These are phyloP conservation scores for Raffaelea ambrosiae DNA, from an alignment of 2,329 filamentous ascomycete genomes.

Conservation along the genomic window DNA sequence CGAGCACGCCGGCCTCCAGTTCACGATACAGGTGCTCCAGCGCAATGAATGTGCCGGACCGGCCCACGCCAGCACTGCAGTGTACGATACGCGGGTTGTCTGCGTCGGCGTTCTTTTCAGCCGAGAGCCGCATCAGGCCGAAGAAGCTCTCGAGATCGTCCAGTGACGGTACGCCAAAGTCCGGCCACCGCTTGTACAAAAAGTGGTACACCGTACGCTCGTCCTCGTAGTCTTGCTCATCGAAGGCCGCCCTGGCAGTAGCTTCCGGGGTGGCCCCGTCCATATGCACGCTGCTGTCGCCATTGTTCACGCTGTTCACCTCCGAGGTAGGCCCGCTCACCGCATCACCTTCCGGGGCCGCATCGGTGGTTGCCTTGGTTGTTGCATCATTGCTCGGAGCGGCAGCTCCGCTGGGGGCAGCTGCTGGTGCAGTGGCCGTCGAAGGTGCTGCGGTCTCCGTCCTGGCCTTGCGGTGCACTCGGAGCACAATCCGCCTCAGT, in stretches of 20 bases:
- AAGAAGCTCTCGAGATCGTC: slow-evolving; percentile 61
- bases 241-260: not conserved
- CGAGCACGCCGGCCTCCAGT: slow-evolving; percentile 64
- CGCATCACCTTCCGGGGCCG: not conserved
- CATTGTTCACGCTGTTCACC: not conserved
- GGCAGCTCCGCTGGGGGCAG: not conserved
- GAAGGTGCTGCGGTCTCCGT: not conserved
- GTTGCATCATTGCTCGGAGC: too few species aligned
- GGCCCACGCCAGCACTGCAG: slow-evolving; percentile 86
- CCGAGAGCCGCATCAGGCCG: slow-evolving; percentile 59
- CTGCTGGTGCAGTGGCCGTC: not conserved
- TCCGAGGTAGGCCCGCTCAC: not conserved
- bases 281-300: not conserved
- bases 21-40: slow-evolving; percentile 87
- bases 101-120: slow-evolving; percentile 43
- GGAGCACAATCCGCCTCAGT: slow-evolving; percentile 62
- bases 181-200: slow-evolving; percentile 81
- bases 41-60: slow-evolving; percentile 91
- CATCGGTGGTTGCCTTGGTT: not conserved
- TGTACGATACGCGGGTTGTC: slow-evolving; percentile 73
- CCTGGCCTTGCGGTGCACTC: slow-evolving; percentile 24
- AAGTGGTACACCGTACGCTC: slow-evolving; percentile 72
- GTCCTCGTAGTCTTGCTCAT: slow-evolving; percentile 26
- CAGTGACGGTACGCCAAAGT: slow-evolving; percentile 72
- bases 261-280: not conserved